Evolutionary conservation across 2,329 filamentous ascomycete genomes (phyloP), one percentile per base, ranked within the genome.

Genomic region (Podosphaera fusca): DNA sequence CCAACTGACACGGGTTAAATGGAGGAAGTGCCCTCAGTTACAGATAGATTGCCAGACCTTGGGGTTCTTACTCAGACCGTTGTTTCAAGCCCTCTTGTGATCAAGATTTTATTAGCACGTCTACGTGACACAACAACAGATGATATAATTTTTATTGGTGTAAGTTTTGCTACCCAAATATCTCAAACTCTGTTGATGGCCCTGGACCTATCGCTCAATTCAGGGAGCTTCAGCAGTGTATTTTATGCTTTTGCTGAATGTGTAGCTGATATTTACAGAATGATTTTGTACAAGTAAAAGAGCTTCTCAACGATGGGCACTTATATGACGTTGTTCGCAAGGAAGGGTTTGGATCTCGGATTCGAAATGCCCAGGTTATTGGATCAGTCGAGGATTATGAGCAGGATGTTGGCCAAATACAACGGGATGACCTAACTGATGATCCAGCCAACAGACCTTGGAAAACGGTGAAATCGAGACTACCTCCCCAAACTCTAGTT

Each of bases 121-220:
- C 73, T 96, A 59, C 78, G 89, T 58, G 81, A 81, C 57, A 69
- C 75, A 49, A 74, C 81, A 59, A 88, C 49, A 14, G 47, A 92
- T 63, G 89, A 96, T 70, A 79, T 95, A 61, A 82, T 89, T 42
- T 87, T 95, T 63, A 76, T 98, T 58, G 86, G 88, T 56, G 81
- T 84, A 74, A 70, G 80, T 58, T 60, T 58, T 58, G 51, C 60
- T 60, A 33, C 53, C 49, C 58, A 55, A 10, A 38, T 55, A 36
- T 56, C 56, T 42, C n/a, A 14, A 42, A 14, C 10, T 12, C 9
- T 59, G 14, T 36, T 29, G 6, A 29, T 29, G n/a, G 10, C 30
- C 12, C 46, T 29, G 46, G 9, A 7, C 21, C 30, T 49, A 30
- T 9, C 7, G 30, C 46, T 29, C 7, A 21, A 31, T n/a, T n/a